These are phyloP conservation scores for Leucosporidium scottii DNA, from an alignment of 768 basidiomycete species.

Conservation along the genomic window DNA sequence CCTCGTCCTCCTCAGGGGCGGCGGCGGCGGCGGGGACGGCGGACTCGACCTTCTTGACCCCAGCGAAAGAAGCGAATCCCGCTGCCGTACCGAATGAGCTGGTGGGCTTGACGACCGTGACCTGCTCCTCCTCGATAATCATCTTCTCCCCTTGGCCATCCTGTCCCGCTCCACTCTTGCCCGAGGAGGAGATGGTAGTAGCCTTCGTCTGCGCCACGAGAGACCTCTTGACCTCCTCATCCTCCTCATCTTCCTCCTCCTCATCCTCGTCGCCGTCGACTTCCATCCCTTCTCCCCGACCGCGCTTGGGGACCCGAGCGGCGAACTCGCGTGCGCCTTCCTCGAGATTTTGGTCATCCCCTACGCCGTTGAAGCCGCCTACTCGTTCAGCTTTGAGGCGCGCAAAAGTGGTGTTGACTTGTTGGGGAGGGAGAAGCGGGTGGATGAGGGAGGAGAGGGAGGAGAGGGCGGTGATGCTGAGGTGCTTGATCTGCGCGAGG, in stretches of 20 bases:
- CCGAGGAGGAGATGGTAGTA: no score
- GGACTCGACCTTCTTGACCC: not conserved
- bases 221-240: not conserved
- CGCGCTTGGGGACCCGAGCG: not conserved
- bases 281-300: not conserved
- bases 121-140: not conserved
- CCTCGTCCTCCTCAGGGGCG: constrained; percentile 1
- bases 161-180: no score
- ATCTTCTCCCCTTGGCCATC: not conserved
- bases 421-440: constrained; percentile 14
- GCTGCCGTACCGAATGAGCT: not conserved
- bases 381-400: not conserved
- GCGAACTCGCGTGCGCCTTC: constrained; percentile 16
- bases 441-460: not conserved
- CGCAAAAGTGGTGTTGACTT: constrained; percentile 6
- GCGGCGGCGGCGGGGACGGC: not conserved
- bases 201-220: no score
- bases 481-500: not conserved
- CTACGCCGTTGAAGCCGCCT: constrained; percentile 12
- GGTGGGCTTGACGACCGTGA: not conserved
- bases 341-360: constrained; percentile 3
- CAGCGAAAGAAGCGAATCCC: not conserved
- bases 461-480: constrained; percentile 1
- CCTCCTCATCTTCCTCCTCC: not conserved
- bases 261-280: not conserved